phyloP scores from a whole-genome alignment of 345 rosid species.

The Isatis tinctoria region DNA sequence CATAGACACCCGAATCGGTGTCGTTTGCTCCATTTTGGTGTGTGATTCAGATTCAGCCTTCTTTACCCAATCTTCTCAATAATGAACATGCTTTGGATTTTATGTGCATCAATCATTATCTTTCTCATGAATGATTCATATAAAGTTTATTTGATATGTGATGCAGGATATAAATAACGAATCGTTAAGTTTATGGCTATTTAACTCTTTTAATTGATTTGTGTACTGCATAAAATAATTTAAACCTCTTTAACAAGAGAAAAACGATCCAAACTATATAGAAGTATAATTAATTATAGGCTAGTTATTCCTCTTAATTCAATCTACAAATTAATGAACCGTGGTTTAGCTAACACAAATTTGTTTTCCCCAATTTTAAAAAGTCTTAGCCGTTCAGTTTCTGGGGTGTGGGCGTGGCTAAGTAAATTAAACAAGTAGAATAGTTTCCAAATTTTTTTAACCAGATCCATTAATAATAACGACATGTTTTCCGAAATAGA shows the following conservation, averaged over 20 bases:
- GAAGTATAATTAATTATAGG: no score
- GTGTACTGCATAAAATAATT: background rate
- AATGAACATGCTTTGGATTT: slow-evolving; percentile 15
- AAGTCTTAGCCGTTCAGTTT: background rate
- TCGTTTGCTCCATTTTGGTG: background rate
- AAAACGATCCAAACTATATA: background rate
- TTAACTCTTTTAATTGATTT: background rate
- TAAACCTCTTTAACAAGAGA: background rate
- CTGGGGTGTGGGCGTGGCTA: no score
- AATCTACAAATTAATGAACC: background rate
- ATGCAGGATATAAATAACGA: background rate
- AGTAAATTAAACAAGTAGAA: no score
- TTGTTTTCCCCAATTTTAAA: background rate
- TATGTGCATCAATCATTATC: background rate
- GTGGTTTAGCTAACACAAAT: background rate
- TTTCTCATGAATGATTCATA: background rate
- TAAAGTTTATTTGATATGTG: background rate
- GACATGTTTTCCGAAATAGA: background rate
- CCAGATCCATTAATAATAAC: background rate
- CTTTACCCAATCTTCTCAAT: slow-evolving; percentile 23
- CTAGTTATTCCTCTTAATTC: background rate
- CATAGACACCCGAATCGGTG: slow-evolving; percentile 1
- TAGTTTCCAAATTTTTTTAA: no score
- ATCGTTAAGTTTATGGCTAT: background rate
- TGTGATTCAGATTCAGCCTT: slow-evolving; percentile 22